These are phyloP conservation scores for Arthrobotrys pseudoclavata DNA, from an alignment of 2,329 filamentous ascomycete genomes.

Conservation along the genomic window DNA sequence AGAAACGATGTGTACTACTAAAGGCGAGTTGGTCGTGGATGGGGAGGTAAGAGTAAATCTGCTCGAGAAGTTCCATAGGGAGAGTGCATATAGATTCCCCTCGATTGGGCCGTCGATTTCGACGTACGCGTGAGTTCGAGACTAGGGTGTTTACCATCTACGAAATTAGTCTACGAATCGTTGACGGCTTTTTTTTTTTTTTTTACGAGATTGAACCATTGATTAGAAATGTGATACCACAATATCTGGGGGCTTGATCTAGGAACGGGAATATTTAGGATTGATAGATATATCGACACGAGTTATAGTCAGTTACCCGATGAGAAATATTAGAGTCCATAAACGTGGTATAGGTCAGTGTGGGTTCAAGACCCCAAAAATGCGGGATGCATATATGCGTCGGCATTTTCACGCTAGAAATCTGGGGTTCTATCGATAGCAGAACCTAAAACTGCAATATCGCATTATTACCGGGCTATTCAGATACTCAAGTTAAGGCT, in stretches of 20 bases:
- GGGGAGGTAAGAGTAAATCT: neutral
- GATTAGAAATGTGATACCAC: too few relatives aligned
- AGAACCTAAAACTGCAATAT: neutral
- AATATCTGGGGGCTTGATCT: neutral
- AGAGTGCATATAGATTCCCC: neutral
- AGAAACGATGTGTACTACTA: neutral
- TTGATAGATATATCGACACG: neutral
- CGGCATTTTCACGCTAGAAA: neutral
- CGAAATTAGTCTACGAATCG: too few relatives aligned
- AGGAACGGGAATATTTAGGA: neutral
- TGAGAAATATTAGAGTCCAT: too few relatives aligned
- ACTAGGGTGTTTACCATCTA: too few relatives aligned
- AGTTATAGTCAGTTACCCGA: neutral
- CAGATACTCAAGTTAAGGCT: neutral
- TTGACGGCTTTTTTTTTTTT: too few relatives aligned
- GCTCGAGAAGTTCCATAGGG: neutral
- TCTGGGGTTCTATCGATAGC: slow-evolving; percentile 4
- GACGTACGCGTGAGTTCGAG: too few relatives aligned
- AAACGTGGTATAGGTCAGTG: neutral
- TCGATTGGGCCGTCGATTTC: neutral
- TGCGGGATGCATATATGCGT: neutral
- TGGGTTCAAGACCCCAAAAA: neutral
- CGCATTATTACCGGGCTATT: neutral
- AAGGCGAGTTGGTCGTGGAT: neutral
- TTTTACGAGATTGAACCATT: too few relatives aligned